Conservation (phyloP, 257 asterid species). For the Striga asiatica region DNA sequence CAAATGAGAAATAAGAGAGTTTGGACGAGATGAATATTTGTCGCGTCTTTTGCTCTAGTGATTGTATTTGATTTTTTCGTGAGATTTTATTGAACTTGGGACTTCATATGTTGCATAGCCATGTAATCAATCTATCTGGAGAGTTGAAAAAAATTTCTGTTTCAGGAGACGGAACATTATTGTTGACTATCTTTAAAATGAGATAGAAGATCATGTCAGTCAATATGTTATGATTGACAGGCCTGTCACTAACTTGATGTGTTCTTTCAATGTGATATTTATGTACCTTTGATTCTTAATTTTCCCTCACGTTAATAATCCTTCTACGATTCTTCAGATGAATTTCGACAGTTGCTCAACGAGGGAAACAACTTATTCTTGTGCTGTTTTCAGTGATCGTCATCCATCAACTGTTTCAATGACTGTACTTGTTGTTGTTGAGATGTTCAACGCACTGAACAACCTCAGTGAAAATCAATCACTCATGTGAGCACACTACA, state of each 20-base stretch:
- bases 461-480: conserved; percentile 99
- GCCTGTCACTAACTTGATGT: neutral
- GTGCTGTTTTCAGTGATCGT: conserved; percentile 71
- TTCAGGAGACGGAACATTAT: neutral
- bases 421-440: conserved; percentile 97
- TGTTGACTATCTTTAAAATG: neutral
- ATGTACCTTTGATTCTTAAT: neutral
- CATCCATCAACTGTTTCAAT: conserved; percentile 95
- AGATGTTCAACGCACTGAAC: conserved; percentile 98
- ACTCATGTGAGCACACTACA: conserved; percentile 54
- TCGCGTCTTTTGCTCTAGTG: neutral
- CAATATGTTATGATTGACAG: neutral
- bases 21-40: neutral
- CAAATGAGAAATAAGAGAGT: conserved; percentile 11
- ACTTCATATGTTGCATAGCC: no score
- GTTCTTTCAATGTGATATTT: neutral
- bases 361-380: conserved; percentile 68
- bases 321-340: conserved; percentile 42
- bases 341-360: conserved; percentile 89
- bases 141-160: neutral
- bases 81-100: no score
- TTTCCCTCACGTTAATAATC: conserved; percentile 14
- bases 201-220: neutral
- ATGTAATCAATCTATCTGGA: no score
- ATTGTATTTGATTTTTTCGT: neutral